Evolutionary conservation across 2,329 filamentous ascomycete species (phyloP), one percentile per base, ranked within the genome.

Genomic region (Venturiaceae sp.): DNA sequence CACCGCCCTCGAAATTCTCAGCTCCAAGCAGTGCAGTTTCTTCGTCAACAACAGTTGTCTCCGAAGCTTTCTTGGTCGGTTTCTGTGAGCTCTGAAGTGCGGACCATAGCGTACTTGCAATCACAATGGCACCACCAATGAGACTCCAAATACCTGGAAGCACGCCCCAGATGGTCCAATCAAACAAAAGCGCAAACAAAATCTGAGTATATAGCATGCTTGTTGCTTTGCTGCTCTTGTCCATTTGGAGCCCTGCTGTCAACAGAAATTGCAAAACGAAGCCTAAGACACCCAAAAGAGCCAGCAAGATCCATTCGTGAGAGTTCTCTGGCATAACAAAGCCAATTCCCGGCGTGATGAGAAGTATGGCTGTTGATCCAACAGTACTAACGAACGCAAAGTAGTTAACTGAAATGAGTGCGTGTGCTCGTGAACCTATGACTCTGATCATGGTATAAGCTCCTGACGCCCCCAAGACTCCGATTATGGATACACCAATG

Each of bases 401-500:
- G 41, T 57, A 57, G 32, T 57, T 57, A 6, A 57, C 55, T 13
- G 55, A 57, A 16, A 57, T 57, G 19, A 57, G 41, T 9, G 55
- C 55, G 30, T 57, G 55, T 5, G 55, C 55, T 33, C 55, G 30
- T 14, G 36, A 39, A 8, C 55, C 55, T 19, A 57, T 57, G 13
- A 57, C 39, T 23, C 55, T 23, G 14, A 57, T 57, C 55, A 57
- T 57, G 13, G 55, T 57, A 32, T 57, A 57, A n/a, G 55, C 55
- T n/a, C 37, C 37, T 21, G 41, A 50, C 3, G 55, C 41, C 14
- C 37, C 37, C 28, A 57, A 5, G n/a, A 57, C 41, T 16, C 55
- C 55, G 3, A 57, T 14, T 7, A 57, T 13, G 11, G 55, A 57
- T n/a, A 57, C 41, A 5, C 36, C 55, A 23, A 57, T 57, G 16